Evolutionary conservation across 177 flowering plant genomes (phyloP).

Genomic region (Telopea speciosissima): DNA sequence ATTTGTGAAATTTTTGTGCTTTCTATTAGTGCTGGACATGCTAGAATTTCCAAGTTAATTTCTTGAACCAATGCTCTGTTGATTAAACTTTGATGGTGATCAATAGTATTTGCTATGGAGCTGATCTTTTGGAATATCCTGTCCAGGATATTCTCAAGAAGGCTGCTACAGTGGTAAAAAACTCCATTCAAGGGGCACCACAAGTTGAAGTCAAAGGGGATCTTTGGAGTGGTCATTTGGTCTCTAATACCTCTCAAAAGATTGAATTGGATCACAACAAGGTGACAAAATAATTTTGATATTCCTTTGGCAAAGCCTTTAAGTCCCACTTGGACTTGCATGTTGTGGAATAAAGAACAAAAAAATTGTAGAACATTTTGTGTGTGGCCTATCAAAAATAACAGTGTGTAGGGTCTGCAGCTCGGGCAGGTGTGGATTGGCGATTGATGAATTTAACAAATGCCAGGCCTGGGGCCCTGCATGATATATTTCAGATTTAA

Average conservation of each 20-base stretch:
- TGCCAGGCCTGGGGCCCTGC: too few relatives aligned
- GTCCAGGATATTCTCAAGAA: conserved; percentile 54
- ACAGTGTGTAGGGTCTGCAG: too few relatives aligned
- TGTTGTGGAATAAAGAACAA: too few relatives aligned
- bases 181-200: conserved; percentile 28
- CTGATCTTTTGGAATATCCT: background rate
- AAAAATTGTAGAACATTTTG: too few relatives aligned
- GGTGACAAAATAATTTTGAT: conserved; percentile 24
- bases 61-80: background rate
- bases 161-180: conserved; percentile 40
- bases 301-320: background rate
- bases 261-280: conserved; percentile 23
- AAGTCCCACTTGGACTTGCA: background rate
- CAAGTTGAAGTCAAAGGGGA: conserved; percentile 17
- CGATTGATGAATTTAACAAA: too few relatives aligned
- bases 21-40: background rate
- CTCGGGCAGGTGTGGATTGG: too few relatives aligned
- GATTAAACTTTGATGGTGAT: background rate
- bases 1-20: background rate
- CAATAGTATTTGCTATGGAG: background rate
- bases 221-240: conserved; percentile 19
- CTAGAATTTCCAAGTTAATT: background rate
- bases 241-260: conserved; percentile 21
- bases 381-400: too few relatives aligned
- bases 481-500: too few relatives aligned